A percentile compares a stretch with the other conserved stretches of the same genome.
These are phyloP conservation scores for Diutina siamensis DNA, from an alignment of 1,139 yeast genomes.

Conservation along the genomic window DNA sequence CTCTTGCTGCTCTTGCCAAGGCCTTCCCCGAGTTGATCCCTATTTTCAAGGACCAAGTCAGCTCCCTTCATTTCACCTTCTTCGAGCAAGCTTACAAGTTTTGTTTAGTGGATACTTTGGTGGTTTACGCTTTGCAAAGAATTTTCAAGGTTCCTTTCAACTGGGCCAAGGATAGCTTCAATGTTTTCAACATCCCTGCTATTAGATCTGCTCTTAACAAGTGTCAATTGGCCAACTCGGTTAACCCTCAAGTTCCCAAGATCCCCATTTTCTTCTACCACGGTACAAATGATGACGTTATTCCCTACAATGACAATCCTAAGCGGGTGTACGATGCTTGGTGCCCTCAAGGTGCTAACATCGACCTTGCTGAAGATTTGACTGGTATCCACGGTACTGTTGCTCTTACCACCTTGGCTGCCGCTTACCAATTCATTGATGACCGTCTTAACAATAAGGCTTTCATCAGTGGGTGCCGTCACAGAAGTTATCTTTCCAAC, in stretches of 20 bases:
- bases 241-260: conserved; percentile 10
- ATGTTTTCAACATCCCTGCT: conserved; percentile 10
- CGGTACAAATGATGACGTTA: conserved; percentile 9
- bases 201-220: conserved; percentile 7
- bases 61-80: background rate
- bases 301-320: conserved; percentile 8
- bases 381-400: background rate
- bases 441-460: background rate
- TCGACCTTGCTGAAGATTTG: conserved; percentile 11
- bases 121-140: conserved; percentile 9
- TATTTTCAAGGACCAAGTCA: background rate
- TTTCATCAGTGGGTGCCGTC: background rate
- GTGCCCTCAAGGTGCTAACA: conserved; percentile 8
- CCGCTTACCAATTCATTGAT: background rate
- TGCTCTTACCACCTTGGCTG: background rate
- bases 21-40: conserved; percentile 17
- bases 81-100: conserved; percentile 6
- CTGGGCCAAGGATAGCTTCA: conserved; percentile 12
- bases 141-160: conserved; percentile 13
- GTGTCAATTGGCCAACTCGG: conserved; percentile 9
- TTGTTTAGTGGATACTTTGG: conserved; percentile 8
- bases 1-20: conserved; percentile 16
- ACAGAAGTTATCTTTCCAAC: background rate
- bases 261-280: conserved; percentile 10
- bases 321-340: conserved; percentile 7